A percentile compares a stretch with the other conserved stretches of the same genome.
phyloP scores from a whole-genome alignment of 2,329 filamentous ascomycete genomes.

The Cladorrhinum sp. region DNA sequence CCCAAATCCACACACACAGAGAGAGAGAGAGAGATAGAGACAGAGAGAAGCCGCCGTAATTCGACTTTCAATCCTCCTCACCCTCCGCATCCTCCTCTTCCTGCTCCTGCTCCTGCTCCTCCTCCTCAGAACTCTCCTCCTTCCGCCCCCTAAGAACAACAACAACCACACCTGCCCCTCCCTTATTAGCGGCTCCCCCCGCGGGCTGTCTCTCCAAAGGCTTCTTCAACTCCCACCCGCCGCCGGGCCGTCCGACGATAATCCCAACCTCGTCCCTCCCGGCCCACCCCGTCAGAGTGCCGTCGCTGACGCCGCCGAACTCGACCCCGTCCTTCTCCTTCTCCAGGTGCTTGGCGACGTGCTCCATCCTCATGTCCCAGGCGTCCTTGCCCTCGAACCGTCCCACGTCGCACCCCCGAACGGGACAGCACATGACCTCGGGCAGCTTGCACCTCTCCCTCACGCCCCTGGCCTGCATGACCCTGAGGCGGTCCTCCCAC shows the following conservation, averaged over 20 bases:
- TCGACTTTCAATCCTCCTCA: background rate
- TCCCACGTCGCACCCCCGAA: conserved; percentile 52
- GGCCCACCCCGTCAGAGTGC: conserved; percentile 42
- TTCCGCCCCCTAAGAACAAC: conserved; percentile 4
- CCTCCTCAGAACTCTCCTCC: background rate
- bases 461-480: conserved; percentile 57
- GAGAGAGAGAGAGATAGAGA: background rate
- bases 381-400: conserved; percentile 60
- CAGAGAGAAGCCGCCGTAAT: background rate
- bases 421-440: conserved; percentile 57
- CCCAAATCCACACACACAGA: too few species aligned
- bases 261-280: conserved; percentile 37
- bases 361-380: conserved; percentile 86
- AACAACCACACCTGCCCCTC: background rate
- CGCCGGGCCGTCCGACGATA: conserved; percentile 27
- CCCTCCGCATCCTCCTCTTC: conserved; percentile 4
- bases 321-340: conserved; percentile 32
- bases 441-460: conserved; percentile 62
- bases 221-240: conserved; percentile 35
- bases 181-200: too few species aligned
- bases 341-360: conserved; percentile 79
- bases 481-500: conserved; percentile 54
- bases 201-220: conserved; percentile 27
- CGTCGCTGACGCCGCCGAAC: conserved; percentile 38
- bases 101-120: background rate